Evolutionary conservation across 768 basidiomycete species (phyloP), one percentile per base, ranked within the genome.

Genomic region (Hirschioporus abietinus): DNA sequence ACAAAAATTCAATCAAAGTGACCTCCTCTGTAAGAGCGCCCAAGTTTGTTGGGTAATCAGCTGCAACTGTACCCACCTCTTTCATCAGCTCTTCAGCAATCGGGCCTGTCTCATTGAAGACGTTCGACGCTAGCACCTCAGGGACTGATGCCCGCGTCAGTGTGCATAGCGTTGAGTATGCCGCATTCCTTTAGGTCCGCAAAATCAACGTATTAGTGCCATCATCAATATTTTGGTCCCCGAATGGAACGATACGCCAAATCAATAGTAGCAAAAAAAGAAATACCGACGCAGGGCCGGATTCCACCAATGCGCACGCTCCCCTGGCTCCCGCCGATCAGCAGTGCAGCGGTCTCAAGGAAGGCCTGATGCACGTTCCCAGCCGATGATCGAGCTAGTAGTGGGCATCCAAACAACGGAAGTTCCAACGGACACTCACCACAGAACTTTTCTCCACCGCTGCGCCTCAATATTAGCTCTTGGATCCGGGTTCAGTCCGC

Each of bases 131-230:
- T 12, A 77, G 70, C 18, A 75, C 67, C 17, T 73, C 73, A 26
- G 73, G 66, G 15, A 76, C 72, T 26, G 64, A 65, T 8, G 69
- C 65, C 5, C 74, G 70, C 7, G 75, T 67, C 3, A 76, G 67
- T 7, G 76, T 76, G 68, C 75, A 76, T 15, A 76, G 34, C 1
- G 75, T 76, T 30, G 76, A 76, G 64, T 75, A 76, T 17, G 72
- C 72, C 12, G 74, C 73, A 63, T 76, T 76, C 76, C 76, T 76
- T 64, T 63, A 52, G 20, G 9, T 24, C 15, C 10, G 60, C 24
- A 25, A 34, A 52, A 52, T 15, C 42, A 52, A 52, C 12, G 42
- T 52, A 52, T 52, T 52, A 52, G 42, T 52, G 15, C 20, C 42
- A 52, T 52, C 42, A 52, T 52, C 42, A 52, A 52, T 52, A 52